Evolutionary conservation across 805 yeast species (phyloP), one percentile per base, ranked within the genome.

Genomic region (Debaryomyces castellii): DNA sequence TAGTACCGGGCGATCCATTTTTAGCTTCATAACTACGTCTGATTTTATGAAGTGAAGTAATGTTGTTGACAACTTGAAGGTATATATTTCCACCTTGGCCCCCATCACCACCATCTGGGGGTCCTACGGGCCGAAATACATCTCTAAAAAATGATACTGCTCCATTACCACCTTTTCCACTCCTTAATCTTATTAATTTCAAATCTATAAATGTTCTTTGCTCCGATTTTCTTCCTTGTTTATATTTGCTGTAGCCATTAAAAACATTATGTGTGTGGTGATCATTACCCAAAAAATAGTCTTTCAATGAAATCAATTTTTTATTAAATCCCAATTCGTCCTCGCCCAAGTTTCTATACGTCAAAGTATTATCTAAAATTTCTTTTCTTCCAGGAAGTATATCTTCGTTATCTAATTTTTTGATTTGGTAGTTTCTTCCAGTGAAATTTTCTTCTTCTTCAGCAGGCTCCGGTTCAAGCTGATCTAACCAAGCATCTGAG

Each of bases 41-140:
- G 23, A 92, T 57, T 48, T 82, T 81, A 54, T 89, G 89, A 47
- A 94, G 64, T 3, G 94, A 84, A 30, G 82, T 78, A 36, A 87
- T 55, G 18, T 87, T 87, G 41, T 80, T 80, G 1, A 84, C 82
- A 2, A 96, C 96, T 59, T 85, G 88, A 2, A 94, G 80, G 60
- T 85, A 92, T 2, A 94, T 77, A 43, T 84, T 76, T 2, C 99
- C 99, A 18, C 99, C 99, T 49, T 75, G 70, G 4, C 98, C 99
- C 24, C 99, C 99, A 67, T 94, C 97, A 8, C 99, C 99, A n/a
- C 99, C 99, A 64, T 91, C 96, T 0, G 99, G 96, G 0, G 99
- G 98, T 0, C 99, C 99, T 16, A 77, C 76, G 0, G 96, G 76
- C 36, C 88, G 68, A 34, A 90, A 88, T 3, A 96, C 87, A 53